A percentile compares a stretch with the other conserved stretches of the same genome.
phyloP scores from a whole-genome alignment of 306 rosid species.

The Quillaja saponaria region DNA sequence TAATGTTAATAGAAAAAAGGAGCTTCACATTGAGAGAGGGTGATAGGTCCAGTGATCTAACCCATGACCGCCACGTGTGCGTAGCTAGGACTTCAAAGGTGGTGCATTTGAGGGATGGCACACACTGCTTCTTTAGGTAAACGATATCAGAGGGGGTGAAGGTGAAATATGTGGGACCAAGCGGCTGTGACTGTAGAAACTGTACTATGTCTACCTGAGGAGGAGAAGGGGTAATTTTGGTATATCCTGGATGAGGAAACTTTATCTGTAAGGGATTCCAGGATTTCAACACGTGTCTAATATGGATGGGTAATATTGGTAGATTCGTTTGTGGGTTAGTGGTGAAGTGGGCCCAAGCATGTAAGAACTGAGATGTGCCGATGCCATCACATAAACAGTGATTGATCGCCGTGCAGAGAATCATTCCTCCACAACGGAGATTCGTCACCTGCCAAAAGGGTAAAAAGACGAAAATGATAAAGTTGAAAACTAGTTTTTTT shows the following conservation, averaged over 20 bases:
- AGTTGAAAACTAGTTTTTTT: no score
- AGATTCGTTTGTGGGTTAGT: constrained; percentile 19
- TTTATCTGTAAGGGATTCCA: constrained; percentile 38
- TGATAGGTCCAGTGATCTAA: constrained; percentile 44
- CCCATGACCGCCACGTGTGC: constrained; percentile 94
- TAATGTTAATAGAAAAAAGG: constrained; percentile 70
- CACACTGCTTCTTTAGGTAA: constrained; percentile 58
- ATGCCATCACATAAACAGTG: constrained; percentile 82
- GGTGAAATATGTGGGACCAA: constrained; percentile 55
- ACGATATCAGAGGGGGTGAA: constrained; percentile 49
- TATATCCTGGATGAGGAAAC: constrained; percentile 46
- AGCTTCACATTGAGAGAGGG: constrained; percentile 52
- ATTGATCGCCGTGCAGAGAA: constrained; percentile 74
- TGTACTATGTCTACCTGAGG: constrained; percentile 38
- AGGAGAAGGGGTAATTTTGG: constrained; percentile 35
- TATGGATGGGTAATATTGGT: constrained; percentile 52
- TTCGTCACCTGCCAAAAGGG: constrained; percentile 54
- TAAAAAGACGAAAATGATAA: background rate
- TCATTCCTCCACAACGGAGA: constrained; percentile 80
- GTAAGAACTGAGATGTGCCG: constrained; percentile 78
- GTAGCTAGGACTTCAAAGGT: constrained; percentile 72
- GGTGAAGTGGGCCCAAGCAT: constrained; percentile 70
- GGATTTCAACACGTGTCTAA: constrained; percentile 58
- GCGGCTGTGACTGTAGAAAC: constrained; percentile 60
- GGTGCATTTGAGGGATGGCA: constrained; percentile 64